A percentile compares a stretch with the other conserved stretches of the same genome.
Evolutionary conservation across 2,329 filamentous ascomycete genomes (phyloP).

Genomic region (Xylariales sp.): DNA sequence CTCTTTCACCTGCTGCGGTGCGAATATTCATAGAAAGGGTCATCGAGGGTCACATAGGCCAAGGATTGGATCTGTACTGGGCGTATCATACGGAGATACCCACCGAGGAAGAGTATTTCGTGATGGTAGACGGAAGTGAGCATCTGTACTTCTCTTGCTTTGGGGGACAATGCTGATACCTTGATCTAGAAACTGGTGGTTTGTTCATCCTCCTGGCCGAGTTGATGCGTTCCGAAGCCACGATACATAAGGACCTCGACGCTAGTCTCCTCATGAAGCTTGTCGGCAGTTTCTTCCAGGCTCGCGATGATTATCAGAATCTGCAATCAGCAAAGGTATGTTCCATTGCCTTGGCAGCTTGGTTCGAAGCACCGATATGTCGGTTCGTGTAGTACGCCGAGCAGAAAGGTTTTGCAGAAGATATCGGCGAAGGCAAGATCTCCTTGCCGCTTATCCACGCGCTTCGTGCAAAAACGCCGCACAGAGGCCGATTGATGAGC

Average conservation of each 20-base stretch:
- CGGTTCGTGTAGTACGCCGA: too few relatives aligned
- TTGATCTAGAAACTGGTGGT: conserved; percentile 41
- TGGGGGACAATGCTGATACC: background rate
- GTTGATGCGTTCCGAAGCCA: conserved; percentile 37
- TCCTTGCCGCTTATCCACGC: conserved; percentile 12
- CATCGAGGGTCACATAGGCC: conserved; percentile 35
- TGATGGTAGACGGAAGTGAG: conserved; percentile 35
- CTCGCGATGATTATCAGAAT: conserved; percentile 62
- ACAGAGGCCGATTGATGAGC: background rate
- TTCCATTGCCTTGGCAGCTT: background rate
- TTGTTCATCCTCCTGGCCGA: conserved; percentile 39
- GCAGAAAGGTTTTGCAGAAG: conserved; percentile 13
- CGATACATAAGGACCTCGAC: conserved; percentile 25
- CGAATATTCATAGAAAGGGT: background rate
- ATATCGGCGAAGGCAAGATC: conserved; percentile 13
- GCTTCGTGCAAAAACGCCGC: background rate
- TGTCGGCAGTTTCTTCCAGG: conserved; percentile 56
- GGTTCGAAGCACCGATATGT: too few relatives aligned
- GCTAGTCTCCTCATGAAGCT: conserved; percentile 55
- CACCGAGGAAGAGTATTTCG: conserved; percentile 40
- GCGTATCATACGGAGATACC: conserved; percentile 38
- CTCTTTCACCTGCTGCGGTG: background rate
- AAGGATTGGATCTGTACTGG: conserved; percentile 45
- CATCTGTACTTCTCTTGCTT: background rate
- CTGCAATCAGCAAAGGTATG: background rate